Conservation (phyloP, 371 early-diverging fungal species). For the Rhizopus stolonifer region DNA sequence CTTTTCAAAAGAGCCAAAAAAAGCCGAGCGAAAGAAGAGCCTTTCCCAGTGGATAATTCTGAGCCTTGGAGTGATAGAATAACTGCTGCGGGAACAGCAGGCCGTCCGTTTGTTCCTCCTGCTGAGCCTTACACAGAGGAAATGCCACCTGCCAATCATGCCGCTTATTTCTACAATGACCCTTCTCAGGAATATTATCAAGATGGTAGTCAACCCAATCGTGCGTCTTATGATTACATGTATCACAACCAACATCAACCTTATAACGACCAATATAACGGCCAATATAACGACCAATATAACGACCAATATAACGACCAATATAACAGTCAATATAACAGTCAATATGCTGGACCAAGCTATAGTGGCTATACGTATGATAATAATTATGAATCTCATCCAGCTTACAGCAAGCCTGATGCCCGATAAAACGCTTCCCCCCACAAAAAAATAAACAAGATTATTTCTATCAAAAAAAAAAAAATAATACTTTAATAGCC, state of each 20-base stretch:
- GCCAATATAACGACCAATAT: background rate
- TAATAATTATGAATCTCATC: slow-evolving; percentile 2
- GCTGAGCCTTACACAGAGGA: background rate
- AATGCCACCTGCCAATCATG: background rate
- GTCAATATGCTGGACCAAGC: too few species aligned
- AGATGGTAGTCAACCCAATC: background rate
- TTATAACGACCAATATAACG: background rate
- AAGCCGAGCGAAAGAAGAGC: background rate
- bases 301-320: too few species aligned
- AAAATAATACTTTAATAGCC: too few species aligned
- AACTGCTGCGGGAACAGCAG: background rate
- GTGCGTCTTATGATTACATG: background rate
- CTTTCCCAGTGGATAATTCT: background rate
- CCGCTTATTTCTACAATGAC: background rate
- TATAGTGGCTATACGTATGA: too few species aligned
- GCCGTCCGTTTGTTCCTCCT: slow-evolving; percentile 16
- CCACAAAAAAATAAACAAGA: too few species aligned
- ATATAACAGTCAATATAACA: too few species aligned
- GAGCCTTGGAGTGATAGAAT: background rate
- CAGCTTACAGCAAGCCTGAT: slow-evolving; percentile 7
- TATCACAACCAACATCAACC: slow-evolving; percentile 1
- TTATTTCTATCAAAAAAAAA: too few species aligned
- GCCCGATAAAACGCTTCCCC: slow-evolving; percentile 11
- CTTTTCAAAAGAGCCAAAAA: slow-evolving; percentile 5
- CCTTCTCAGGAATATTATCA: background rate